Evolutionary conservation across 306 rosid genomes (phyloP).

Genomic region (Dryas drummondii): DNA sequence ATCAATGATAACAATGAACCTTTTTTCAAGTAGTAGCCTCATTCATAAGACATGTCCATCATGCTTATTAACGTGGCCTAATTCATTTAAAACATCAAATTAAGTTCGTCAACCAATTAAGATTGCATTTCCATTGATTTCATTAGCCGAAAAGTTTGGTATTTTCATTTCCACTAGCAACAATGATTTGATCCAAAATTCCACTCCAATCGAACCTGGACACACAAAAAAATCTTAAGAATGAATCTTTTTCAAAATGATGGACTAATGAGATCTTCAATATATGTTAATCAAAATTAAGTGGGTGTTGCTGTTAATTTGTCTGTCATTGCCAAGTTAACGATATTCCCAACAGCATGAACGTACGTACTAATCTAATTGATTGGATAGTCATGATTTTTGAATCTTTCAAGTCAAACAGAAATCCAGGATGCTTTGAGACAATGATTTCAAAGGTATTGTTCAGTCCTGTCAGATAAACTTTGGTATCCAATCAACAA

Average conservation of each 20-base stretch:
- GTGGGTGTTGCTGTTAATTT: no score
- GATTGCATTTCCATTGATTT: neutral
- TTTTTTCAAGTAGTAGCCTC: neutral
- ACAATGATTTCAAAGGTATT: no score
- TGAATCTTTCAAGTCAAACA: no score
- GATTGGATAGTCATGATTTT: no score
- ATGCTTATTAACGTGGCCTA: neutral
- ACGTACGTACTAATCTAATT: no score
- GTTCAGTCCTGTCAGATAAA: no score
- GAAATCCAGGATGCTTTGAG: no score
- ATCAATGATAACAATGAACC: neutral
- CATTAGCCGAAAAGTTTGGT: neutral
- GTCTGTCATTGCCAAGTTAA: no score
- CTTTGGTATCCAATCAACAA: neutral
- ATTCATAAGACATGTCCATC: neutral
- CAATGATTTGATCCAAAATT: neutral
- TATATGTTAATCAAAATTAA: no score
- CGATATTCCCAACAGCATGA: no score
- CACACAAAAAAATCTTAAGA: neutral
- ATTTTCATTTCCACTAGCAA: neutral
- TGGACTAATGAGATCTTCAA: no score
- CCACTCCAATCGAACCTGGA: neutral
- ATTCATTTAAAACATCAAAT: neutral
- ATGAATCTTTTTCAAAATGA: no score
- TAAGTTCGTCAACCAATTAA: neutral